Evolutionary conservation across 495 filamentous ascomycete genomes (phyloP).

Genomic region (Terfezia claveryi): DNA sequence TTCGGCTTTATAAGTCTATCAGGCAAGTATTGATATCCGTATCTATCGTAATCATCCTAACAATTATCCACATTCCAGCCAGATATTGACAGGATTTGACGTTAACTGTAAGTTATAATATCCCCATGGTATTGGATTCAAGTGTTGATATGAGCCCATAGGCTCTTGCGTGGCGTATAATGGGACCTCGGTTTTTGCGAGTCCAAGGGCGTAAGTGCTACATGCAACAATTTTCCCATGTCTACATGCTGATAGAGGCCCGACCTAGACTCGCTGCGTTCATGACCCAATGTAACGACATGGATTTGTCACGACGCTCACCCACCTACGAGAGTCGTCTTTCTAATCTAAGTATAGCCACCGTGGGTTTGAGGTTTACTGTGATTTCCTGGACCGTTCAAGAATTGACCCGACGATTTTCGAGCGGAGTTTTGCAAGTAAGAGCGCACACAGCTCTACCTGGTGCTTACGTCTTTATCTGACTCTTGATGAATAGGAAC

Average conservation of each 20-base stretch:
- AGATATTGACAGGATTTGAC: constrained; percentile 69
- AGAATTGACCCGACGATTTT: constrained; percentile 66
- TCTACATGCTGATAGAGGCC: not conserved
- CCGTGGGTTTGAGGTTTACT: constrained; percentile 63
- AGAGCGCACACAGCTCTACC: constrained; percentile 8
- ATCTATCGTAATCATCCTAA: not conserved
- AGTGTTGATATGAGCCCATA: constrained; percentile 62
- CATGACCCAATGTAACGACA: constrained; percentile 55
- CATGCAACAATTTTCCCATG: not conserved
- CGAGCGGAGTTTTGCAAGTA: constrained; percentile 43
- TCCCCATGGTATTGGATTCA: constrained; percentile 13
- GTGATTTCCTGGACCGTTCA: constrained; percentile 45
- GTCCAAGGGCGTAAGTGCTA: constrained; percentile 30
- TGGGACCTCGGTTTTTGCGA: constrained; percentile 48
- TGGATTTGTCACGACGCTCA: constrained; percentile 56
- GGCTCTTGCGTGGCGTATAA: constrained; percentile 60
- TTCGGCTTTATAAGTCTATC: constrained; percentile 59
- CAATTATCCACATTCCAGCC: constrained; percentile 20
- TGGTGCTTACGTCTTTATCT: not conserved
- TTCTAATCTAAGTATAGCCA: constrained; percentile 80
- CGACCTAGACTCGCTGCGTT: constrained; percentile 40
- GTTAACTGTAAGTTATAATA: constrained; percentile 45
- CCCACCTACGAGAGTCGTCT: constrained; percentile 71
- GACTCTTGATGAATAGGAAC: constrained; percentile 19
- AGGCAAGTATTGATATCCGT: not conserved